Evolutionary conservation across 805 yeast genomes (phyloP), one percentile per base, ranked within the genome.

Genomic region (Lipomyces kockii): DNA sequence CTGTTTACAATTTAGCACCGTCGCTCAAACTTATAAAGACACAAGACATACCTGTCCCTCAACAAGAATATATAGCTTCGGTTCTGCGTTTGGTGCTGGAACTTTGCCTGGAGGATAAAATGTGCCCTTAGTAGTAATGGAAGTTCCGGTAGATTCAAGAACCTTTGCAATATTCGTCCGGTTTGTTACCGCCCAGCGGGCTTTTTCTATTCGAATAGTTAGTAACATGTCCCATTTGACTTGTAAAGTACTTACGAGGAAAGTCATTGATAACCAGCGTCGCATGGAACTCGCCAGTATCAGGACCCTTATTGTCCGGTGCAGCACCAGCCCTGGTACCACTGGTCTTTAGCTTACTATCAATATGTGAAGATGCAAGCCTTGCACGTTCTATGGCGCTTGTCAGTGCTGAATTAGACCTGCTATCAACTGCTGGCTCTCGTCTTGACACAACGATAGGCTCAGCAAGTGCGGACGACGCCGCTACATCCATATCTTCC

Each of bases 71-170:
- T 89, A 90, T 64, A 94, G 80, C 77, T 91, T 92, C 1, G 91
- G 91, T 49, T 89, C 92, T 2, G 78, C 81, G 0, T 82, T 84
- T 20, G 82, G 80, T 3, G 82, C 80, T 2, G 89, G 88, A 12
- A 76, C 79, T 58, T 84, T 79, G 0, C 90, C 89, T 20, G 85
- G 81, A 0, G 92, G 88, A 70, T 89, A 89, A 74, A 80, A 92
- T 69, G 84, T 86, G 17, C 99, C 99, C 74, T 87, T 90, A 63
- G 87, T 86, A 0, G 97, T 92, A 57, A 93, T 86, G 5, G 97
- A 87, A 2, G 92, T 86, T 0, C 88, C 84, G 0, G 95, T 88
- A 59, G 86, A 80, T 61, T 92, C 97, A 56, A 86, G 86, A 58
- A 92, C 83, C 73, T 85, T 85, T 1, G 85, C 77, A 52, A 89